phyloP scores from a whole-genome alignment of 495 filamentous ascomycete genomes.

The Cenococcum geophilum region DNA sequence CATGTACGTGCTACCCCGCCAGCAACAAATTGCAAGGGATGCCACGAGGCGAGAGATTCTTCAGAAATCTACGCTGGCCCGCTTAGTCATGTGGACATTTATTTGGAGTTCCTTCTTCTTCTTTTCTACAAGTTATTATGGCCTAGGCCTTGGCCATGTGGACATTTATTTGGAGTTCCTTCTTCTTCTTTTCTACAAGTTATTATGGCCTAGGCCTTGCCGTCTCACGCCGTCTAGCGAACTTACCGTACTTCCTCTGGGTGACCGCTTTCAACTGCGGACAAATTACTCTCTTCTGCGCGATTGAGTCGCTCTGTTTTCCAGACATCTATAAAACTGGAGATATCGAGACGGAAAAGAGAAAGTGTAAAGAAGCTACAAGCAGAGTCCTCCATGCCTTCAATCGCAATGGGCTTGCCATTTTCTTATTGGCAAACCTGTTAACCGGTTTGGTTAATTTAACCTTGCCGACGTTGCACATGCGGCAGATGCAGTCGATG shows the following conservation, averaged over 20 bases:
- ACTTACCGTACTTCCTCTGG: constrained; percentile 92
- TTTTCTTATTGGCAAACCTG: constrained; percentile 86
- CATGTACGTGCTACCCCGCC: constrained; percentile 65
- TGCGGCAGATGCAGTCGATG: constrained; percentile 58
- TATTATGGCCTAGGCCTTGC: constrained; percentile 63
- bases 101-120: constrained; percentile 65
- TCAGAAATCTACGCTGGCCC: constrained; percentile 50
- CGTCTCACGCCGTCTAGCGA: constrained; percentile 85
- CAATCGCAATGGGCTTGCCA: constrained; percentile 78
- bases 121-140: constrained; percentile 60
- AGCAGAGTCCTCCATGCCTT: constrained; percentile 73
- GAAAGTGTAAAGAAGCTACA: constrained; percentile 58
- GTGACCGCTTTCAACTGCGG: constrained; percentile 77
- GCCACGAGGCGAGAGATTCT: constrained; percentile 32
- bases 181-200: constrained; percentile 62
- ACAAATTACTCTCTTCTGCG: constrained; percentile 70
- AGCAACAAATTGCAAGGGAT: constrained; percentile 24
- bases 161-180: constrained; percentile 56
- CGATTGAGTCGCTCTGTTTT: constrained; percentile 71
- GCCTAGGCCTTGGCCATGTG: constrained; percentile 59
- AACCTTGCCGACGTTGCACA: constrained; percentile 70
- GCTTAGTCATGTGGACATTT: constrained; percentile 52
- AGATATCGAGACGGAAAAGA: constrained; percentile 39
- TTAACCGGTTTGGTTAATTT: constrained; percentile 86
- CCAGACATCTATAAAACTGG: constrained; percentile 56